Conservation (phyloP, 2,329 filamentous ascomycete species). For the Sporothrix euskadiensis region DNA sequence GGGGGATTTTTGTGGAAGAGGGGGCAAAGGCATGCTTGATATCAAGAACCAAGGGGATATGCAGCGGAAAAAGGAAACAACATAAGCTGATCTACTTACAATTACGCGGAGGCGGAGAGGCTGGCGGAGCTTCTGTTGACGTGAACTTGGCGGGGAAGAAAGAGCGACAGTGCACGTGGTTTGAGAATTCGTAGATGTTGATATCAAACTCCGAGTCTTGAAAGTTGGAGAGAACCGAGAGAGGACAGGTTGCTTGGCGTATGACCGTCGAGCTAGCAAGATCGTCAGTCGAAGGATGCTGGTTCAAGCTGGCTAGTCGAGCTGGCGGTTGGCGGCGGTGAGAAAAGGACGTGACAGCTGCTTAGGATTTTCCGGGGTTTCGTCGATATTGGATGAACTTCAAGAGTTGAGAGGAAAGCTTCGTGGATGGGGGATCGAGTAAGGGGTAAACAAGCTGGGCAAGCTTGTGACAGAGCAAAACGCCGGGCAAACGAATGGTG, state of each 20-base stretch:
- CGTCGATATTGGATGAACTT: background rate
- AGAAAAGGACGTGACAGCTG: background rate
- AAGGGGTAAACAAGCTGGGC: background rate
- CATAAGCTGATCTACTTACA: background rate
- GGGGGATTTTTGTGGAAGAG: background rate
- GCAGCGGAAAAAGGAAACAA: background rate
- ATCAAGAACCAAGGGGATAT: background rate
- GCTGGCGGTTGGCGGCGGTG: background rate
- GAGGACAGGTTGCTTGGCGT: background rate
- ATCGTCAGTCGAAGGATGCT: background rate
- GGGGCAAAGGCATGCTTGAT: background rate
- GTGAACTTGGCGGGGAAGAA: background rate
- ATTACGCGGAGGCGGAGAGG: constrained; percentile 9
- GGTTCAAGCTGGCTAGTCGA: background rate
- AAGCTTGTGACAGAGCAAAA: background rate
- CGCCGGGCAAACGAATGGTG: background rate
- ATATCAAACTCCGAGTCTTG: background rate
- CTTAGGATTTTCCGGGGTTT: background rate
- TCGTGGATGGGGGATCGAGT: background rate
- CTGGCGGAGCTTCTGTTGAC: background rate
- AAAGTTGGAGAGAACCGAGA: background rate
- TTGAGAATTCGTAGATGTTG: background rate
- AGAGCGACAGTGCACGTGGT: background rate
- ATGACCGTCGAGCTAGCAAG: background rate
- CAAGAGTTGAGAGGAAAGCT: background rate